phyloP scores from a whole-genome alignment of 805 yeast genomes.

The Nakazawaea wickerhamii region DNA sequence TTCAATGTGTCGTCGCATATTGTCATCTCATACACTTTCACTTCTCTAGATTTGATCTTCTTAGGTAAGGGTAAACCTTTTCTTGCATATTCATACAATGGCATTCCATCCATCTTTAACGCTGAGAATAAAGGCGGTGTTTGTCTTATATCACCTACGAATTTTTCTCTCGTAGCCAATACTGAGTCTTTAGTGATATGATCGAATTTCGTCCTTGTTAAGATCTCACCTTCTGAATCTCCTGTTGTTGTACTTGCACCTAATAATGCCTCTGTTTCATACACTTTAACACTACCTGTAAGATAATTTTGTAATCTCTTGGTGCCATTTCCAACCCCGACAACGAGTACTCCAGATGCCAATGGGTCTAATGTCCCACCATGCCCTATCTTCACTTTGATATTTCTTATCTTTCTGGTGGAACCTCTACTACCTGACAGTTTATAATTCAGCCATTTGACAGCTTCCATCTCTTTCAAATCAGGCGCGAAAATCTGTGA shows the following conservation, averaged over 20 bases:
- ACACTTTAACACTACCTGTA: constrained; percentile 69
- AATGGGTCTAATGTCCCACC: constrained; percentile 97
- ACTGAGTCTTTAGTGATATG: constrained; percentile 55
- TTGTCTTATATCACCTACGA: constrained; percentile 78
- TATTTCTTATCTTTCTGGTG: constrained; percentile 43
- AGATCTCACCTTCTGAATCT: constrained; percentile 81
- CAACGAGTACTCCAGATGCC: constrained; percentile 89
- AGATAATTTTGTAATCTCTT: constrained; percentile 70
- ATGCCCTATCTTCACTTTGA: constrained; percentile 88
- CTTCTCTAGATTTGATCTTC: constrained; percentile 73
- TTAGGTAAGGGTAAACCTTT: constrained; percentile 80
- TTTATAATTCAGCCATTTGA: constrained; percentile 35
- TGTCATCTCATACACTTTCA: constrained; percentile 49
- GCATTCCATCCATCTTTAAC: constrained; percentile 88
- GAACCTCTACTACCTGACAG: constrained; percentile 37
- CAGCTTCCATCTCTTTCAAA: constrained; percentile 43
- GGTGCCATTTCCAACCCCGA: constrained; percentile 93
- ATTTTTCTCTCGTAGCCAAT: constrained; percentile 46
- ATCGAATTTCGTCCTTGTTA: constrained; percentile 49
- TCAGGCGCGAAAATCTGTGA: constrained; percentile 54
- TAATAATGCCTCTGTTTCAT: constrained; percentile 77
- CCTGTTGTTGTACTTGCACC: constrained; percentile 94
- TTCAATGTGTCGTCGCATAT: constrained; percentile 50
- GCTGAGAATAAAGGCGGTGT: constrained; percentile 97
- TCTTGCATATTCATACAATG: constrained; percentile 91